Percentiles rank a stretch among this genome's conserved stretches.
phyloP scores from a whole-genome alignment of 495 filamentous ascomycete species.

The Hyaloscypha variabilis region DNA sequence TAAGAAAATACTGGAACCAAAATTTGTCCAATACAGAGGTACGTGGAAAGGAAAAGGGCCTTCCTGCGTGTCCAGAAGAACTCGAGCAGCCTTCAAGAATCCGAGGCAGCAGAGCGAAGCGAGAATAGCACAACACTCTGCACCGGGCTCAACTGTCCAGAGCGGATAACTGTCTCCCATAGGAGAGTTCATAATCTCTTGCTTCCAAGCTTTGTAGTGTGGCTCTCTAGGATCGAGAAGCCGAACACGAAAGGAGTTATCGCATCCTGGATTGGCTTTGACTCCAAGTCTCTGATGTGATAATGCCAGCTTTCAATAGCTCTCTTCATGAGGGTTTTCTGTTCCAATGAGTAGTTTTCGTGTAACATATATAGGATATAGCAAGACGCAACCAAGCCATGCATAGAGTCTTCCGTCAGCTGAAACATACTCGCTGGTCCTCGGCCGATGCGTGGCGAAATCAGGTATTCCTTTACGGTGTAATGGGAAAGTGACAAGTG shows the following conservation, averaged over 20 bases:
- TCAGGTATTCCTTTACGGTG: slow-evolving; percentile 7
- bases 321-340: background rate
- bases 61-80: background rate
- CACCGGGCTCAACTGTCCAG: background rate
- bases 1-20: too few species aligned
- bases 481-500: background rate
- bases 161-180: background rate
- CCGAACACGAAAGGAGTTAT: background rate
- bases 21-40: background rate
- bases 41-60: background rate
- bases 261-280: background rate
- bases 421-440: background rate
- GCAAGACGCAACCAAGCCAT: background rate
- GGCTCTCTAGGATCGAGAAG: background rate
- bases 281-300: background rate
- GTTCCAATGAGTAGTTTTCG: background rate
- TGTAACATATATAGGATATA: background rate
- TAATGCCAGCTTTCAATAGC: background rate
- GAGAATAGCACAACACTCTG: background rate
- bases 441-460: background rate
- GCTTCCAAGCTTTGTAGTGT: background rate
- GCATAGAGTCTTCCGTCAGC: background rate
- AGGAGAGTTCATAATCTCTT: background rate
- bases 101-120: background rate
- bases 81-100: background rate